phyloP scores from a whole-genome alignment of 495 filamentous ascomycete species.

The Jackrogersella multiformis region DNA sequence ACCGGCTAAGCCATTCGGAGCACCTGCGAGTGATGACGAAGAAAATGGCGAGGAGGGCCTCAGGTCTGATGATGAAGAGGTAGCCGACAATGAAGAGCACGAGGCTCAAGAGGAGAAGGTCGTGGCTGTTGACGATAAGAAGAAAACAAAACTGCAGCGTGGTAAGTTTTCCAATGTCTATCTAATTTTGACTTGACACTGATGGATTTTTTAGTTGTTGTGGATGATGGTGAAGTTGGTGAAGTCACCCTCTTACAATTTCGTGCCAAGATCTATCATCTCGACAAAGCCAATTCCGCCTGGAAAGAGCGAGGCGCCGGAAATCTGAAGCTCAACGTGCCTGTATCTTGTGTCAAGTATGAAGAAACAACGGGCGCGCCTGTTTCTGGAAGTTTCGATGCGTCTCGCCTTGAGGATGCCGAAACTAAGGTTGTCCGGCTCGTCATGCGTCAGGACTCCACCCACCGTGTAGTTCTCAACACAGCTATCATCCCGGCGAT shows the following conservation, averaged over 20 bases:
- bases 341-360: slow-evolving; percentile 55
- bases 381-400: slow-evolving; percentile 57
- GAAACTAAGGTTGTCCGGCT: slow-evolving; percentile 67
- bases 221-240: slow-evolving; percentile 75
- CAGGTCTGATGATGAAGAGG: slow-evolving; percentile 54
- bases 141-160: slow-evolving; percentile 70
- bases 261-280: slow-evolving; percentile 78
- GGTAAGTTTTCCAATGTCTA: slow-evolving; percentile 57
- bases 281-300: slow-evolving; percentile 64
- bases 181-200: slow-evolving; percentile 22
- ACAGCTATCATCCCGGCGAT: slow-evolving; percentile 76
- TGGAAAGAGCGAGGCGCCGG: slow-evolving; percentile 92
- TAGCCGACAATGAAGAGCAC: slow-evolving; percentile 53
- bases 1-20: slow-evolving; percentile 75
- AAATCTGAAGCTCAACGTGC: slow-evolving; percentile 83
- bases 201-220: slow-evolving; percentile 51
- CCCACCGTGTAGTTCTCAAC: slow-evolving; percentile 87
- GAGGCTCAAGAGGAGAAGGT: slow-evolving; percentile 53
- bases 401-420: slow-evolving; percentile 57
- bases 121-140: slow-evolving; percentile 66
- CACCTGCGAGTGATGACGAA: slow-evolving; percentile 69
- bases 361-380: slow-evolving; percentile 57
- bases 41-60: slow-evolving; percentile 59
- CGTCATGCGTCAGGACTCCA: slow-evolving; percentile 88
- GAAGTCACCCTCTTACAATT: slow-evolving; percentile 75